A percentile compares a stretch with the other conserved stretches of the same genome.
Evolutionary conservation across 352 stramenopile genomes (phyloP).

Genomic region (Globisporangium barbulae): DNA sequence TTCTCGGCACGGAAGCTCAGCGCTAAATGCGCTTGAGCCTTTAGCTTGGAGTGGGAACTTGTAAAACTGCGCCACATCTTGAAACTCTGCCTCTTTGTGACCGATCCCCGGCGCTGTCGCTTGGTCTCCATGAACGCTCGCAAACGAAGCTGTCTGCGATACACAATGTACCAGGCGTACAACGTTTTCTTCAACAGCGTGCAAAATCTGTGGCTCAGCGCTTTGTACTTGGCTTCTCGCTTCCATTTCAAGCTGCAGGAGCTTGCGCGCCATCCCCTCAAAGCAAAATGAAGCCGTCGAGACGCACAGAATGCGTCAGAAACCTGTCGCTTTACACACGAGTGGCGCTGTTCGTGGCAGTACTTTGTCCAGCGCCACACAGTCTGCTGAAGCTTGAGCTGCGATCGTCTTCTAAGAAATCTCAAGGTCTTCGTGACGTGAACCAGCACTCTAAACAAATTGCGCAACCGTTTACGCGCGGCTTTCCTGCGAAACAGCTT

Average conservation of each 20-base stretch:
- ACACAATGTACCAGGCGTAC: constrained; percentile 27
- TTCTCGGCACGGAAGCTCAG: background rate
- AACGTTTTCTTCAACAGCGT: constrained; percentile 20
- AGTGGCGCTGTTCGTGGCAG: background rate
- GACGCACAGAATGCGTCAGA: constrained; percentile 11
- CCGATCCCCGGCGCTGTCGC: background rate
- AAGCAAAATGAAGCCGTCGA: constrained; percentile 5
- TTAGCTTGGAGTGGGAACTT: background rate
- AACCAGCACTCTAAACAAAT: constrained; percentile 20
- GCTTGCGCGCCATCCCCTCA: constrained; percentile 14
- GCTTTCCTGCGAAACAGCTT: constrained; percentile 46
- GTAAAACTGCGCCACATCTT: background rate
- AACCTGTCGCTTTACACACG: background rate
- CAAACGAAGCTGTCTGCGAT: constrained; percentile 16
- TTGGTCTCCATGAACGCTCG: constrained; percentile 15
- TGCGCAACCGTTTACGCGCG: constrained; percentile 8
- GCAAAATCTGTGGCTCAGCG: constrained; percentile 30
- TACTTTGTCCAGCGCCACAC: constrained; percentile 7
- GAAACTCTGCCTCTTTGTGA: constrained; percentile 3
- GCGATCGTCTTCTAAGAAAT: constrained; percentile 13
- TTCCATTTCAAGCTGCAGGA: background rate
- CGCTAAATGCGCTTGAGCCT: background rate
- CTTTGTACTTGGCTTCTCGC: constrained; percentile 14
- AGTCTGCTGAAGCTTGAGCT: constrained; percentile 1
- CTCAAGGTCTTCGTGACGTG: constrained; percentile 13